Evolutionary conservation across 805 yeast species (phyloP).

Genomic region (Yarrowia hollandica): DNA sequence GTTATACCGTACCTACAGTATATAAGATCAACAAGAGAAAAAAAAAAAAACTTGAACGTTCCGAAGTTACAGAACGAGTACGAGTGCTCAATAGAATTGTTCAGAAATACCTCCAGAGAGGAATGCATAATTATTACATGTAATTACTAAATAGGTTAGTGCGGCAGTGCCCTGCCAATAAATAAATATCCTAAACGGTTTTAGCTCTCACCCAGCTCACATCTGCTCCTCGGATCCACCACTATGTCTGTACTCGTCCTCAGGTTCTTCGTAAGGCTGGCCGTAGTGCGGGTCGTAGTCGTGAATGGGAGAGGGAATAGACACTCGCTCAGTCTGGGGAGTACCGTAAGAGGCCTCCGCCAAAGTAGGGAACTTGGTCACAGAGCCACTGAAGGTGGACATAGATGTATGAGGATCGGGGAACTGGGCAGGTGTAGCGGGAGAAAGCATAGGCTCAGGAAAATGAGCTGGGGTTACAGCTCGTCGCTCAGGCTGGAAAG

Average conservation of each 20-base stretch:
- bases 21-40: no score
- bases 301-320: conserved; percentile 13
- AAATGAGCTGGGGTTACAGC: conserved; percentile 24
- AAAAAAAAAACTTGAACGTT: no score
- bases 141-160: conserved; percentile 22
- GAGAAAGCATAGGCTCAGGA: conserved; percentile 18
- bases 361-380: conserved; percentile 20
- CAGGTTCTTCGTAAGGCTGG: conserved; percentile 12
- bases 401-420: conserved; percentile 19
- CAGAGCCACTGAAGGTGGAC: conserved; percentile 14
- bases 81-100: no score
- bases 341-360: conserved; percentile 10
- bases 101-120: no score
- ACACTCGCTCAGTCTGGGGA: conserved; percentile 10
- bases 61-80: no score
- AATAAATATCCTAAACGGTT: conserved; percentile 15
- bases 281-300: conserved; percentile 27
- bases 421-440: conserved; percentile 20
- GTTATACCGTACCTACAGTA: no score
- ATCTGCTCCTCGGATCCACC: conserved; percentile 1
- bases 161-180: conserved; percentile 29
- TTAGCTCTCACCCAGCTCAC: conserved; percentile 3
- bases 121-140: conserved; percentile 22
- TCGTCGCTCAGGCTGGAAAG: conserved; percentile 19
- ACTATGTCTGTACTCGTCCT: conserved; percentile 10